These are phyloP conservation scores for Verticillium isaacii DNA, from an alignment of 2,329 filamentous ascomycete species.

Conservation along the genomic window DNA sequence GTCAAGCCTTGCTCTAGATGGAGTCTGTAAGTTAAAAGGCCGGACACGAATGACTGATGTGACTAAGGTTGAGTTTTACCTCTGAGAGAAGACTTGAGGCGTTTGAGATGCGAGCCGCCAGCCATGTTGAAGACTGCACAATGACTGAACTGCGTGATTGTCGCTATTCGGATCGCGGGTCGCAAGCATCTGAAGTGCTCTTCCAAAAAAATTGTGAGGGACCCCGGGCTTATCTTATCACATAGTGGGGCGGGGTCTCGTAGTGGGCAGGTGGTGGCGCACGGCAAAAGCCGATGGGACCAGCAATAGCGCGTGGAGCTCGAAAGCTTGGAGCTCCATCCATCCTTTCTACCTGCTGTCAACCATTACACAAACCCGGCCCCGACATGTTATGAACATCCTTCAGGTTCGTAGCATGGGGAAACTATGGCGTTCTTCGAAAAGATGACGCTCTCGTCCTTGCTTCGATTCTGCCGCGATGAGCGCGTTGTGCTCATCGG, in stretches of 20 bases:
- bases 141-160: constrained; percentile 5
- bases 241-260: constrained; percentile 5
- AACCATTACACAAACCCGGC: neutral
- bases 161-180: constrained; percentile 1
- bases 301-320: neutral
- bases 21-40: neutral
- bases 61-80: neutral
- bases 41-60: neutral
- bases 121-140: constrained; percentile 59
- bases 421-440: neutral
- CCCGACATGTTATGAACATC: neutral
- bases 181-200: neutral
- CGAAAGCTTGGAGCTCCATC: neutral
- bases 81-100: constrained; percentile 83
- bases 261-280: constrained; percentile 11
- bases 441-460: neutral
- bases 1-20: constrained; percentile 73
- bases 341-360: neutral
- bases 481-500: constrained; percentile 49
- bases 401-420: neutral
- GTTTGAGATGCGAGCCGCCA: constrained; percentile 84
- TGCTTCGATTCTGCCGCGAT: constrained; percentile 32
- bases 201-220: constrained; percentile 16
- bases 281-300: constrained; percentile 10
- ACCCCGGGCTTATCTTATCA: constrained; percentile 20